Conservation (phyloP, 768 basidiomycete species). For the Hemileccinum rubropunctum region DNA sequence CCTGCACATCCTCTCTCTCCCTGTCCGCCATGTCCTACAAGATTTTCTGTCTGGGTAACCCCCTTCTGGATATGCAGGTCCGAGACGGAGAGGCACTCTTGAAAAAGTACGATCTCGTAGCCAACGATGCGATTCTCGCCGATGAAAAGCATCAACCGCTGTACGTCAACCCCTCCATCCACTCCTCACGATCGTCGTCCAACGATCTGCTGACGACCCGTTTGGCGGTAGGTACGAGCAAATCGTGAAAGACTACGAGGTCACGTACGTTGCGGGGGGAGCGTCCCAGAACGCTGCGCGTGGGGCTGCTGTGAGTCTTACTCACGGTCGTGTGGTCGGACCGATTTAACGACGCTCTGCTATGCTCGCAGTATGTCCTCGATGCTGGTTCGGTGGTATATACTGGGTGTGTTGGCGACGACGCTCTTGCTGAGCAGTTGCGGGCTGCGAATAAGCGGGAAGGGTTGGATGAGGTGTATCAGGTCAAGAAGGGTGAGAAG, state of each 20-base stretch:
- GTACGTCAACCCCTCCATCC: constrained; percentile 36
- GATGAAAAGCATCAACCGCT: constrained; percentile 85
- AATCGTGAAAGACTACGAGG: constrained; percentile 66
- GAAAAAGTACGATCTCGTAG: constrained; percentile 85
- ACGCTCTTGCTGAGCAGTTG: constrained; percentile 87
- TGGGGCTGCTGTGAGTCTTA: constrained; percentile 81
- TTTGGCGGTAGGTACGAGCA: constrained; percentile 74
- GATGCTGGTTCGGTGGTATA: constrained; percentile 88
- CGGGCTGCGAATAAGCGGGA: constrained; percentile 89
- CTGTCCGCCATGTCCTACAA: constrained; percentile 49
- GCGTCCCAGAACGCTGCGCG: constrained; percentile 97
- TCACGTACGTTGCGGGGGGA: constrained; percentile 94
- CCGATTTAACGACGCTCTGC: not conserved
- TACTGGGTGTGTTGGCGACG: constrained; percentile 91
- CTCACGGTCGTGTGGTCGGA: constrained; percentile 10
- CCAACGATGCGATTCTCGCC: constrained; percentile 96
- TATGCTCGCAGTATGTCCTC: constrained; percentile 70
- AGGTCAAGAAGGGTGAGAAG: constrained; percentile 80
- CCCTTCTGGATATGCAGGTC: constrained; percentile 95
- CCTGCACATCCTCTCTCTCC: constrained; percentile 1
- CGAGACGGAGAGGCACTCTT: constrained; percentile 79
- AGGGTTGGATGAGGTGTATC: constrained; percentile 85
- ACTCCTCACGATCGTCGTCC: too few relatives aligned
- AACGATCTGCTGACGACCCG: not conserved
- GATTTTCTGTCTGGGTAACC: constrained; percentile 92